phyloP scores from a whole-genome alignment of 495 filamentous ascomycete species.

The Talaromyces wortmannii region DNA sequence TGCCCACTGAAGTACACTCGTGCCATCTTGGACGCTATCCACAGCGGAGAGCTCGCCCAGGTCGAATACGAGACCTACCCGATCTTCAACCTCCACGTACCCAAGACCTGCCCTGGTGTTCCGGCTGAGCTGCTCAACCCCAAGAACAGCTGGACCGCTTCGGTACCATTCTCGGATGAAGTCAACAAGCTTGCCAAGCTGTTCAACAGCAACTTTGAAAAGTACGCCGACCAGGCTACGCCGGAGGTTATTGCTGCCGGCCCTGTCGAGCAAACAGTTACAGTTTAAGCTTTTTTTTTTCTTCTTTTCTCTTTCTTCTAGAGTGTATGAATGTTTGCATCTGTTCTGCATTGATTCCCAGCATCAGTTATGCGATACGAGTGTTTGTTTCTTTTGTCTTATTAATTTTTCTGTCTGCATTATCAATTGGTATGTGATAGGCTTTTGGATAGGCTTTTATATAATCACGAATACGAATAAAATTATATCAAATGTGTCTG shows the following conservation, averaged over 20 bases:
- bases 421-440: no score
- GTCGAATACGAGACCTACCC: conserved; percentile 91
- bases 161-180: conserved; percentile 71
- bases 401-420: no score
- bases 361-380: conserved; percentile 3
- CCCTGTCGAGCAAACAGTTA: conserved; percentile 19
- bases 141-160: conserved; percentile 79
- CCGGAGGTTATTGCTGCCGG: conserved; percentile 53
- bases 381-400: not conserved
- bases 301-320: not conserved
- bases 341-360: not conserved
- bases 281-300: conserved; percentile 23
- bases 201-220: conserved; percentile 96
- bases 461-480: no score
- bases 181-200: conserved; percentile 81
- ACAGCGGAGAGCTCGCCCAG: conserved; percentile 89
- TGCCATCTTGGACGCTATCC: conserved; percentile 96
- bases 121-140: conserved; percentile 92
- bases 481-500: no score
- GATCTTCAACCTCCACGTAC: conserved; percentile 91
- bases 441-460: no score
- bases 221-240: conserved; percentile 84
- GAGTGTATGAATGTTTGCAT: not conserved
- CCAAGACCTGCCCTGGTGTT: conserved; percentile 77
- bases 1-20: conserved; percentile 99